These are phyloP conservation scores for Abelmoschus esculentus DNA, from an alignment of 345 rosid genomes.

Conservation along the genomic window DNA sequence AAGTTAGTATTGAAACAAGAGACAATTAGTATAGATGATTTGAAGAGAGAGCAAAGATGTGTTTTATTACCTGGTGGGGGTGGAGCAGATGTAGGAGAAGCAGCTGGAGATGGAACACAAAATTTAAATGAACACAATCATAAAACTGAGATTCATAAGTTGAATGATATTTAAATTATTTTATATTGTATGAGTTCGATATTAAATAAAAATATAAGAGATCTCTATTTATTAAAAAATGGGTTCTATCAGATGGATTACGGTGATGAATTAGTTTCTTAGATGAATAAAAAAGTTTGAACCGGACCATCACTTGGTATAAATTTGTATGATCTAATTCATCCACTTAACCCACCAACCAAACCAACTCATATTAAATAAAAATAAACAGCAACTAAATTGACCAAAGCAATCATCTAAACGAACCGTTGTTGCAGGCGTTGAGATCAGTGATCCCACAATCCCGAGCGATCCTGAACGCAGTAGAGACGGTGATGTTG, in stretches of 20 bases:
- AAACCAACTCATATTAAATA: too few species aligned
- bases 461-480: constrained; percentile 26
- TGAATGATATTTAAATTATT: too few species aligned
- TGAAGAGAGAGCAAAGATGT: neutral
- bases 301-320: too few species aligned
- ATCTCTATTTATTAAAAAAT: too few species aligned
- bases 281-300: too few species aligned
- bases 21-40: neutral
- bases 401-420: neutral
- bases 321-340: too few species aligned
- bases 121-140: neutral
- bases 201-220: too few species aligned
- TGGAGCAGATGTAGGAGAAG: constrained; percentile 8
- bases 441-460: constrained; percentile 40
- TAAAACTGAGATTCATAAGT: neutral
- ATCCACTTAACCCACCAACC: too few species aligned
- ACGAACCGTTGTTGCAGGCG: constrained; percentile 35
- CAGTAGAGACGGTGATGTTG: constrained; percentile 22
- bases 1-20: too few species aligned
- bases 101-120: neutral
- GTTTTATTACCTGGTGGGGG: constrained; percentile 3
- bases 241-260: neutral
- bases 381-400: neutral
- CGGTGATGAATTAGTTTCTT: neutral
- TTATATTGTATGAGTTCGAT: too few species aligned